Evolutionary conservation across 2,329 filamentous ascomycete genomes (phyloP).

Genomic region (Epichloe aotearoae): DNA sequence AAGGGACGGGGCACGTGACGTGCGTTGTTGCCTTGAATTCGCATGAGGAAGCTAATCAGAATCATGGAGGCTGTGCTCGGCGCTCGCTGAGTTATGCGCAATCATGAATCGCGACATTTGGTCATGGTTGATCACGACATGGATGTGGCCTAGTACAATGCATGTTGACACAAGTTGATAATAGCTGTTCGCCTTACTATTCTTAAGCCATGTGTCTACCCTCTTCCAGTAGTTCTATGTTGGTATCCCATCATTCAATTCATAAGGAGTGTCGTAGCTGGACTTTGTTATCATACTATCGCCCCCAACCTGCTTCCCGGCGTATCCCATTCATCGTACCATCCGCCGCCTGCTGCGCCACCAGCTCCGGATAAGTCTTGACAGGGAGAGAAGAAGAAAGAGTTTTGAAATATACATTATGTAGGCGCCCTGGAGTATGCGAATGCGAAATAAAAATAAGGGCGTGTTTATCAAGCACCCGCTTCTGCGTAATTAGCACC

Average conservation of each 20-base stretch:
- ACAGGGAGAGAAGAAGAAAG: not conserved
- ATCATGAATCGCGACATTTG: not conserved
- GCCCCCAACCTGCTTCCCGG: too few relatives aligned
- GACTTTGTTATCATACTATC: too few relatives aligned
- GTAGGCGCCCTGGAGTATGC: conserved; percentile 1
- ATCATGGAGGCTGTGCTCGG: not conserved
- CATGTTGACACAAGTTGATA: too few relatives aligned
- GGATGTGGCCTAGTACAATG: too few relatives aligned
- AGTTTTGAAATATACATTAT: conserved; percentile 1
- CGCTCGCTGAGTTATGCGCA: not conserved
- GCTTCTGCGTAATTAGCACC: too few relatives aligned
- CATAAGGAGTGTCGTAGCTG: not conserved
- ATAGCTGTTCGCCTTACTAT: too few relatives aligned
- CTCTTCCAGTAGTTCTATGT: not conserved
- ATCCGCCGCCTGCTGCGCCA: too few relatives aligned
- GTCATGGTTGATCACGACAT: not conserved
- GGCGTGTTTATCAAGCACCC: too few relatives aligned
- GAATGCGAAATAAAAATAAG: not conserved
- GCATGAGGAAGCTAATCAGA: not conserved
- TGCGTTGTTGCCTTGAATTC: not conserved
- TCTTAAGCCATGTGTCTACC: not conserved
- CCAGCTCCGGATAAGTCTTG: not conserved
- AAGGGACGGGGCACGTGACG: too few relatives aligned
- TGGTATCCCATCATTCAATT: not conserved
- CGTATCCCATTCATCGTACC: too few relatives aligned